These are phyloP conservation scores for Cryptosporidium ubiquitum DNA, from an alignment of 169 alveolate species.

Conservation along the genomic window DNA sequence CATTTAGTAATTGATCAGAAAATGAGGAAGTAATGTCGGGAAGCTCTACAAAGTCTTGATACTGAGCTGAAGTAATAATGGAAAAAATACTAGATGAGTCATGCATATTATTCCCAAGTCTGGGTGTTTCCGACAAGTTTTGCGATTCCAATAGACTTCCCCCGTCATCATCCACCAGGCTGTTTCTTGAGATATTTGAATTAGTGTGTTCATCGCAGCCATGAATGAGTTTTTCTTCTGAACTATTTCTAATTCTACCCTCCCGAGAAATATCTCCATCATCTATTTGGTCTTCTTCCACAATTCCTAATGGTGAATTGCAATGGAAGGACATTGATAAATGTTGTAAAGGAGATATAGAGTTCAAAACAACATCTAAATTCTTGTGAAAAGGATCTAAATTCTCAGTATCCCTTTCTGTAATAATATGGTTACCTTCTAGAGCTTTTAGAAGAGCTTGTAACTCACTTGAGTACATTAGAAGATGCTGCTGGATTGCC, in stretches of 20 bases:
- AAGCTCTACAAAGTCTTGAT: slow-evolving; percentile 44
- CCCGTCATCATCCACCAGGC: neutral
- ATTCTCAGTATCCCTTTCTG: neutral
- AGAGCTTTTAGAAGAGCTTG: slow-evolving; percentile 24
- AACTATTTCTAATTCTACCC: neutral
- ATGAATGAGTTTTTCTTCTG: slow-evolving; percentile 10
- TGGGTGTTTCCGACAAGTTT: neutral
- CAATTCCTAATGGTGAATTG: slow-evolving; percentile 5
- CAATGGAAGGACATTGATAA: slow-evolving; percentile 35
- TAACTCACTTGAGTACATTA: slow-evolving; percentile 30
- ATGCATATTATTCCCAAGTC: neutral
- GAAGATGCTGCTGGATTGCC: slow-evolving; percentile 50
- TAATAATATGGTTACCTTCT: neutral
- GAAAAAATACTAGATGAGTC: slow-evolving; percentile 44
- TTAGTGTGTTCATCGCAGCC: neutral
- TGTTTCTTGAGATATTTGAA: neutral
- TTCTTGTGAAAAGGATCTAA: neutral
- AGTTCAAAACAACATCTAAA: slow-evolving; percentile 15
- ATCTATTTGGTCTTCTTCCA: neutral
- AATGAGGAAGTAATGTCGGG: slow-evolving; percentile 58
- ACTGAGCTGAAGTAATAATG: slow-evolving; percentile 30
- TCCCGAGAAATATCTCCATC: slow-evolving; percentile 2
- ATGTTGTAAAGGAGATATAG: neutral
- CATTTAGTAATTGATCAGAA: slow-evolving; percentile 34
- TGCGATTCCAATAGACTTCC: slow-evolving; percentile 18